phyloP scores from a whole-genome alignment of 805 yeast genomes.

The Metschnikowia baotianmanensis region DNA sequence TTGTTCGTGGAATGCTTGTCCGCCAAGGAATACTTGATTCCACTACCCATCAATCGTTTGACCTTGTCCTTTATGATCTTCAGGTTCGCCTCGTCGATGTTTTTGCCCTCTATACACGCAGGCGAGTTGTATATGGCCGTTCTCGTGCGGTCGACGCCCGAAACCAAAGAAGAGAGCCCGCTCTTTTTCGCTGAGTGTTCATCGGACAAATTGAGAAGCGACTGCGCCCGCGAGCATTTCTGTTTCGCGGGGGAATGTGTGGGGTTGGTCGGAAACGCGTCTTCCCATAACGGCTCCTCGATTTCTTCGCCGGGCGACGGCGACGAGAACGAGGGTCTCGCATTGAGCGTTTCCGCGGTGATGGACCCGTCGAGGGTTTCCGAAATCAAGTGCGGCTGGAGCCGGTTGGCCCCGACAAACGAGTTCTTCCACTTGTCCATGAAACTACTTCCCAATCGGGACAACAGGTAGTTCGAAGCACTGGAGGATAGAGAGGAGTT shows the following conservation, averaged over 20 bases:
- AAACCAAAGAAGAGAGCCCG: constrained; percentile 2
- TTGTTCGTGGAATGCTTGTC: too few relatives aligned
- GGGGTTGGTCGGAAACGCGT: neutral
- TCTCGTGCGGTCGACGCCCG: constrained; percentile 11
- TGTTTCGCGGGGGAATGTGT: constrained; percentile 8
- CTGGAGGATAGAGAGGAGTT: constrained; percentile 36
- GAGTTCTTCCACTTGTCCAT: constrained; percentile 45
- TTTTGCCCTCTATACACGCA: neutral
- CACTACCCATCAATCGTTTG: constrained; percentile 1
- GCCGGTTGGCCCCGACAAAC: constrained; percentile 17
- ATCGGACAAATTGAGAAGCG: constrained; percentile 29
- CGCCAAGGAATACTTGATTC: neutral
- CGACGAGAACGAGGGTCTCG: constrained; percentile 10
- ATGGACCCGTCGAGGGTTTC: constrained; percentile 10
- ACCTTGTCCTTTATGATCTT: constrained; percentile 6
- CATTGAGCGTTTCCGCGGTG: constrained; percentile 6
- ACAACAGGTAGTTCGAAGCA: constrained; percentile 38
- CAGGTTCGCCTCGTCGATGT: constrained; percentile 6
- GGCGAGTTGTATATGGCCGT: constrained; percentile 8
- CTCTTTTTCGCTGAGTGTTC: constrained; percentile 14
- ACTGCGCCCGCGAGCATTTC: constrained; percentile 32
- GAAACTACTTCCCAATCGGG: constrained; percentile 42
- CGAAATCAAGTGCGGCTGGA: constrained; percentile 5
- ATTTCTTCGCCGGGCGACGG: constrained; percentile 18
- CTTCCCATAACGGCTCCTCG: constrained; percentile 19